phyloP scores from a whole-genome alignment of 2,329 filamentous ascomycete species.

The Alternaria panax region DNA sequence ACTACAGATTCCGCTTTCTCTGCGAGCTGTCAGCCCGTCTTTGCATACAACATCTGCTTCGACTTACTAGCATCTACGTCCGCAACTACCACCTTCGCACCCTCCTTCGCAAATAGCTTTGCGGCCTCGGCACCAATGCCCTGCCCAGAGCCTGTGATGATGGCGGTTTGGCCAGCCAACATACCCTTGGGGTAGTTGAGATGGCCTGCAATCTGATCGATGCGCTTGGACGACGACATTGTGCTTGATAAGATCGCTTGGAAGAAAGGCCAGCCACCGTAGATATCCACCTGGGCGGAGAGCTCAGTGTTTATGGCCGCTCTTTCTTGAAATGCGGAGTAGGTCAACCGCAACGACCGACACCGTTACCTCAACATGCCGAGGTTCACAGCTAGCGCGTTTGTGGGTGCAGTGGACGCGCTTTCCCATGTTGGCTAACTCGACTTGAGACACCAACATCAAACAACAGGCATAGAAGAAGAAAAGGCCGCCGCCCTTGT shows the following conservation, averaged over 20 bases:
- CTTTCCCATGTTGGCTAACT: slow-evolving; percentile 12
- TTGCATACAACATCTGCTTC: background rate
- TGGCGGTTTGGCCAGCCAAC: slow-evolving; percentile 80
- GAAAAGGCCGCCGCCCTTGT: background rate
- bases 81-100: slow-evolving; percentile 81
- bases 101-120: slow-evolving; percentile 83
- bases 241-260: background rate
- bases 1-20: slow-evolving; percentile 74
- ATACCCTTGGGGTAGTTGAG: slow-evolving; percentile 84
- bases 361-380: slow-evolving; percentile 16
- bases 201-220: slow-evolving; percentile 76
- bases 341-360: slow-evolving; percentile 20
- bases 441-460: slow-evolving; percentile 1
- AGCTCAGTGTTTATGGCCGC: background rate
- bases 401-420: background rate
- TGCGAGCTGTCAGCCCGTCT: slow-evolving; percentile 46
- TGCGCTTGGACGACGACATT: slow-evolving; percentile 52
- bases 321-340: slow-evolving; percentile 25
- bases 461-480: background rate
- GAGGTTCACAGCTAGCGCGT: slow-evolving; percentile 21
- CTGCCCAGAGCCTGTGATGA: slow-evolving; percentile 86
- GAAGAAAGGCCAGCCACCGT: too few relatives aligned
- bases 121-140: slow-evolving; percentile 89
- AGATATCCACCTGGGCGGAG: background rate
- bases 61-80: slow-evolving; percentile 76